Conservation (phyloP, 1,284 basidiomycete species). For the Earliella scabrosa region DNA sequence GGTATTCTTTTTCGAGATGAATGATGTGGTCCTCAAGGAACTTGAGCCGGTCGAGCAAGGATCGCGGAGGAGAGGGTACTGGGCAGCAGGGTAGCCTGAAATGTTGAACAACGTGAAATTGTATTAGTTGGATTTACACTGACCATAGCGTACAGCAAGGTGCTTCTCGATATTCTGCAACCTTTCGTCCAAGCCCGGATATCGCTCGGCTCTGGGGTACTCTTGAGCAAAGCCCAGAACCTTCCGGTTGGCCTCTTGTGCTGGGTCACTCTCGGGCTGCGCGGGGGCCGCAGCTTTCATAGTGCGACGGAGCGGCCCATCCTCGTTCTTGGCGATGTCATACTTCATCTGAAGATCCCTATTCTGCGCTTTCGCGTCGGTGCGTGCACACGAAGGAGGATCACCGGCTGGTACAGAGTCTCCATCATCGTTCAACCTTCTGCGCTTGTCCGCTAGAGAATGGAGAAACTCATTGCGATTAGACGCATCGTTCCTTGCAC, state of each 20-base stretch:
- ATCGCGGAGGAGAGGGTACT: slow-evolving; percentile 74
- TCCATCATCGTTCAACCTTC: slow-evolving; percentile 38
- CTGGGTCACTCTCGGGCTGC: slow-evolving; percentile 1
- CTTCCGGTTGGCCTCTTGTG: slow-evolving; percentile 24
- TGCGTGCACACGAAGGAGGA: slow-evolving; percentile 65
- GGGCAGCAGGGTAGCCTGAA: no score
- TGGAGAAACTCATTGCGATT: slow-evolving; percentile 75
- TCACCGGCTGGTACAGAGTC: slow-evolving; percentile 26
- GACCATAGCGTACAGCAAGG: slow-evolving; percentile 74
- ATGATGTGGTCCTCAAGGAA: slow-evolving; percentile 78
- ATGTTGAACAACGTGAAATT: no score
- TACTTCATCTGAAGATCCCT: slow-evolving; percentile 81
- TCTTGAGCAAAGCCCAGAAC: slow-evolving; percentile 29
- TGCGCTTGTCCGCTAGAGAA: slow-evolving; percentile 57
- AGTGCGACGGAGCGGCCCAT: slow-evolving; percentile 71
- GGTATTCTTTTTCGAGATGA: slow-evolving; percentile 75
- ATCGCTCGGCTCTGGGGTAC: slow-evolving; percentile 40
- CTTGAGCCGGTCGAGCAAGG: slow-evolving; percentile 63
- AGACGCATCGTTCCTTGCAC: slow-evolving; percentile 71
- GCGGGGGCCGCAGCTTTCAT: slow-evolving; percentile 31
- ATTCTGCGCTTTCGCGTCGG: slow-evolving; percentile 70
- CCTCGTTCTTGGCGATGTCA: slow-evolving; percentile 80
- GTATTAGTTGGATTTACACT: slow-evolving; percentile 5
- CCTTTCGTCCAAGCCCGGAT: slow-evolving; percentile 67
- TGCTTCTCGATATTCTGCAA: slow-evolving; percentile 69